phyloP scores from a whole-genome alignment of 768 basidiomycete species.

The Podaxis carcinomalis region DNA sequence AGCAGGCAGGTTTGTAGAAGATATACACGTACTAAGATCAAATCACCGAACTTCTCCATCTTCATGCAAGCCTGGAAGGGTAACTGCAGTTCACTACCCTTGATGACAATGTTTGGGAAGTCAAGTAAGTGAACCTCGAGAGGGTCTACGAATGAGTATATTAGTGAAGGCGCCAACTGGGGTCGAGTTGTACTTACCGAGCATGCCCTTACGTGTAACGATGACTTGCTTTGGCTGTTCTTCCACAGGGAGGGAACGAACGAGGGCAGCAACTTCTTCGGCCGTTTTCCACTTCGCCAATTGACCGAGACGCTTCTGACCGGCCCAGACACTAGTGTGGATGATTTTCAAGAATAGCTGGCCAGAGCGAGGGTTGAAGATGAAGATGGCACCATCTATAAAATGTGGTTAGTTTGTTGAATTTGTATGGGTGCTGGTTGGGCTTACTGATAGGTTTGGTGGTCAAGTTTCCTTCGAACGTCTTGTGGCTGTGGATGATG shows the following conservation, averaged over 20 bases:
- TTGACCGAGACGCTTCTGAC: slow-evolving; percentile 99
- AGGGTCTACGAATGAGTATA: slow-evolving; percentile 49
- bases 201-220: slow-evolving; percentile 99
- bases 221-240: slow-evolving; percentile 99
- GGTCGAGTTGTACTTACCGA: slow-evolving; percentile 49
- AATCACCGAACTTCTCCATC: slow-evolving; percentile 99
- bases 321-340: slow-evolving; percentile 99
- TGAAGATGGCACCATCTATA: slow-evolving; percentile 91
- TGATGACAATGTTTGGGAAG: slow-evolving; percentile 99
- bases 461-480: slow-evolving; percentile 99
- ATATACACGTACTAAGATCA: slow-evolving; percentile 63
- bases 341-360: slow-evolving; percentile 99
- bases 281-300: slow-evolving; percentile 99
- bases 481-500: slow-evolving; percentile 71
- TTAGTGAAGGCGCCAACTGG: neutral
- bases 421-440: neutral
- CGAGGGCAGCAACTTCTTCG: slow-evolving; percentile 97
- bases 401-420: slow-evolving; percentile 10
- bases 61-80: slow-evolving; percentile 99
- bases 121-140: slow-evolving; percentile 98
- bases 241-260: slow-evolving; percentile 98
- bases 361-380: slow-evolving; percentile 98
- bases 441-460: slow-evolving; percentile 93
- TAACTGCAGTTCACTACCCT: slow-evolving; percentile 94
- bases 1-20: neutral